A percentile compares a stretch with the other conserved stretches of the same genome.
Conservation (phyloP, 768 basidiomycete genomes). For the Cyathus striatus region DNA sequence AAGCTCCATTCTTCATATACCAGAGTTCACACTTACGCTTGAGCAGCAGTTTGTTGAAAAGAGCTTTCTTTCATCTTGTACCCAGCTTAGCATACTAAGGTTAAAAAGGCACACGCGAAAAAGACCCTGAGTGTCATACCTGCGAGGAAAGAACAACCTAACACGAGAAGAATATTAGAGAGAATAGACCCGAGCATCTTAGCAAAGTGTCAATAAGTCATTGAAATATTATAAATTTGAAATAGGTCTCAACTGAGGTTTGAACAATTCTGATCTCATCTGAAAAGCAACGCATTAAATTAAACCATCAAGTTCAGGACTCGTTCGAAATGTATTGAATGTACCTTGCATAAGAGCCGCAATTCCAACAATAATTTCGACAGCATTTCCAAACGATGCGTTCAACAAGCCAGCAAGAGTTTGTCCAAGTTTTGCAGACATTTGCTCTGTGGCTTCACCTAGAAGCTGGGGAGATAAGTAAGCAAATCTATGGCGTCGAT, state of each 20-base stretch:
- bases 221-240: neutral
- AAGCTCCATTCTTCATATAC: slow-evolving; percentile 1
- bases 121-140: slow-evolving; percentile 30
- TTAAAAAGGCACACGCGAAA: slow-evolving; percentile 1
- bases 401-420: slow-evolving; percentile 86
- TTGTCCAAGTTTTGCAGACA: slow-evolving; percentile 73
- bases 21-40: slow-evolving; percentile 52
- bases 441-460: slow-evolving; percentile 78
- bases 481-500: too few species aligned
- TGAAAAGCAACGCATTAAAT: slow-evolving; percentile 18
- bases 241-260: slow-evolving; percentile 57
- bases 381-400: slow-evolving; percentile 79
- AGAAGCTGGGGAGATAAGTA: slow-evolving; percentile 47
- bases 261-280: slow-evolving; percentile 87
- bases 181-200: slow-evolving; percentile 89
- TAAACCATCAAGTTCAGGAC: neutral
- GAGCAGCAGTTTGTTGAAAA: slow-evolving; percentile 84
- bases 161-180: slow-evolving; percentile 84
- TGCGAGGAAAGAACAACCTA: slow-evolving; percentile 88
- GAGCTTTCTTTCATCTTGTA: slow-evolving; percentile 56
- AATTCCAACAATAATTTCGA: slow-evolving; percentile 87
- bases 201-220: neutral
- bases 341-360: slow-evolving; percentile 77
- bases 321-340: too few species aligned
- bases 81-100: slow-evolving; percentile 47